phyloP scores from a whole-genome alignment of 2,329 filamentous ascomycete species.

The Aschersonia sp. region DNA sequence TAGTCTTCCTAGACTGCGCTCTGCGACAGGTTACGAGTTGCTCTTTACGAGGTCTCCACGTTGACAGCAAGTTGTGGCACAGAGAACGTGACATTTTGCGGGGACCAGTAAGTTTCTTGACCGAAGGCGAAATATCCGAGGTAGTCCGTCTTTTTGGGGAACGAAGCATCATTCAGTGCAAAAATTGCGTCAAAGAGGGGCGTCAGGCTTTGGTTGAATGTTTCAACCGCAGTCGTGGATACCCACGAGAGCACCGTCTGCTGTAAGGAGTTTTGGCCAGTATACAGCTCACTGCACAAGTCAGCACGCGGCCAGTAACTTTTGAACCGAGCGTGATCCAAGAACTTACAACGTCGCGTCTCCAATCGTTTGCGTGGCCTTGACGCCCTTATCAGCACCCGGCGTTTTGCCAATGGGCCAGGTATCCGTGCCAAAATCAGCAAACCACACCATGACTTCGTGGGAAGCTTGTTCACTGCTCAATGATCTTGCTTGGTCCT shows the following conservation, averaged over 20 bases:
- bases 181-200: slow-evolving; percentile 28
- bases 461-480: slow-evolving; percentile 26
- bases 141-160: slow-evolving; percentile 26
- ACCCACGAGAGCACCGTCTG: slow-evolving; percentile 38
- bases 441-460: slow-evolving; percentile 46
- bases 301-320: neutral
- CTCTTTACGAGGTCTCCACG: slow-evolving; percentile 1
- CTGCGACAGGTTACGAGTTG: neutral
- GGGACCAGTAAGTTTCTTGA: slow-evolving; percentile 30
- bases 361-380: slow-evolving; percentile 21
- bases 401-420: slow-evolving; percentile 28
- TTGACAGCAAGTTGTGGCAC: slow-evolving; percentile 2
- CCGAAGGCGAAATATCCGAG: slow-evolving; percentile 38
- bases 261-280: slow-evolving; percentile 20
- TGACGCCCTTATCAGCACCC: slow-evolving; percentile 8
- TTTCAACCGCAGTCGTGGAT: slow-evolving; percentile 16
- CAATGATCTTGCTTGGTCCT: slow-evolving; percentile 21
- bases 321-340: neutral
- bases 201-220: slow-evolving; percentile 31
- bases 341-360: slow-evolving; percentile 26
- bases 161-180: slow-evolving; percentile 15
- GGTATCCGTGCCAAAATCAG: slow-evolving; percentile 27
- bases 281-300: slow-evolving; percentile 22
- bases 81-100: slow-evolving; percentile 30
- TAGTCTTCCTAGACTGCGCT: neutral